Base-by-base conservation (phyloP, 345 rosid species). In the Salix viminalis region DNA sequence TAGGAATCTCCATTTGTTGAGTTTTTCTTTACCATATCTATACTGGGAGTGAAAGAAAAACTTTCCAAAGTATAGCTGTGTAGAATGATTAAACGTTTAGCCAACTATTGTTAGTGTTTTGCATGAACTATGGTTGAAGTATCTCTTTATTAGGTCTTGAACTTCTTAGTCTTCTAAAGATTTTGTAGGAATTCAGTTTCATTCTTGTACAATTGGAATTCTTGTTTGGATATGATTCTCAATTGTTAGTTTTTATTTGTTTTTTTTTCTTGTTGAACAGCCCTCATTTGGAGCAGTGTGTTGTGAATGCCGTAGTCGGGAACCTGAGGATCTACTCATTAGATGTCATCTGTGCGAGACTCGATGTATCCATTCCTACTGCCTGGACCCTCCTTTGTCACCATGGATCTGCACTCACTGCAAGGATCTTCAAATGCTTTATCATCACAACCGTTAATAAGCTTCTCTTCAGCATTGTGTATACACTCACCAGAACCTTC, bases 361-460 rank as follows among this genome's bases (percentile, higher is more conserved):
- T 69, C 84, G 87, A 66, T 83, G 89, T 68, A 89, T 96, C 26
- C 96, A 93, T 84, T 79, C 87, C 28, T 91, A 93, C 83, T 93
- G 97, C 74, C 86, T 96, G 73, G 98, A 96, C 80, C 97, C 98
- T 76, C 89, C 86, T 42, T 46, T 91, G 75, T 70, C 85, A 52
- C 97, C 98, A 58, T 96, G 99, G 98, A 91, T 89, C 9, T 96
- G 98, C 85, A 79, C 68, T 70, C 97, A 88, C 73, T 96, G 98
- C 91, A 90, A 48, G 81, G 97, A 90, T 80, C 90, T 92, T 24
- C 91, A 81, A 72, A 86, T 74, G 88, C 88, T 88, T 56, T 86
- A 85, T 85, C 86, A 80, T 15, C 79, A 72, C 3, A 64, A 32
- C 67, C 70, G 73, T 58, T 78, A 72, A 56, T 41, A 41, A 11